Percentiles rank a stretch among this genome's conserved stretches.
These are phyloP conservation scores for Podochytrium sp. DNA, from an alignment of 192 early-diverging fungal species.

Conservation along the genomic window DNA sequence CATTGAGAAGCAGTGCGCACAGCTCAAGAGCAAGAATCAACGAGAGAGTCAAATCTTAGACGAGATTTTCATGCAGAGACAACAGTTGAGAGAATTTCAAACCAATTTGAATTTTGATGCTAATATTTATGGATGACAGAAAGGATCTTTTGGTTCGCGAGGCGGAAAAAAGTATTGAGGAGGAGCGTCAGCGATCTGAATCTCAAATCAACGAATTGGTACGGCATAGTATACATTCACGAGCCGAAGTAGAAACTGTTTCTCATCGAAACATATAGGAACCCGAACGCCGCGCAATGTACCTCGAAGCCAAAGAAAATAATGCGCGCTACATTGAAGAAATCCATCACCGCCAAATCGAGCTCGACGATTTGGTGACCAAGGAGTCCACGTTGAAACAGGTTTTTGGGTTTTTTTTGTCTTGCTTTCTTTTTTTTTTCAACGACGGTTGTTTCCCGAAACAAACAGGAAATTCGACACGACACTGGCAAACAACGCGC, in stretches of 20 bases:
- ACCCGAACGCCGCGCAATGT: conserved; percentile 36
- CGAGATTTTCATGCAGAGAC: conserved; percentile 54
- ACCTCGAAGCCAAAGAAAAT: conserved; percentile 46
- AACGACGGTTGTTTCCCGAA: not conserved
- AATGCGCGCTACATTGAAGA: conserved; percentile 41
- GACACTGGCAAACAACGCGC: conserved; percentile 48
- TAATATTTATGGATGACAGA: conserved; percentile 21
- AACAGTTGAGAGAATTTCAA: conserved; percentile 38
- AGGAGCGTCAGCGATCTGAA: conserved; percentile 51
- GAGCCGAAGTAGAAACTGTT: not conserved
- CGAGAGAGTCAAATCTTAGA: conserved; percentile 47
- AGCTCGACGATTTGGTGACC: conserved; percentile 44
- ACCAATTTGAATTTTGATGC: not conserved
- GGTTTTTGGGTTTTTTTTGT: too few relatives aligned
- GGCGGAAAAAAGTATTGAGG: conserved; percentile 52
- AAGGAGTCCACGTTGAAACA: conserved; percentile 35
- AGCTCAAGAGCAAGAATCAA: conserved; percentile 54
- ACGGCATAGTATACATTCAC: not conserved
- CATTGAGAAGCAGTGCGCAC: conserved; percentile 52
- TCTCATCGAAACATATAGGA: conserved; percentile 33
- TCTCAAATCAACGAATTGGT: conserved; percentile 52
- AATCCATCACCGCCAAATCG: conserved; percentile 38
- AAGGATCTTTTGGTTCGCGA: conserved; percentile 52
- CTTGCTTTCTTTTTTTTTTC: not conserved
- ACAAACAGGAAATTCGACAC: conserved; percentile 40